Evolutionary conservation across 108 stramenopile genomes (phyloP).

Genomic region (Schizochytrium sp.): DNA sequence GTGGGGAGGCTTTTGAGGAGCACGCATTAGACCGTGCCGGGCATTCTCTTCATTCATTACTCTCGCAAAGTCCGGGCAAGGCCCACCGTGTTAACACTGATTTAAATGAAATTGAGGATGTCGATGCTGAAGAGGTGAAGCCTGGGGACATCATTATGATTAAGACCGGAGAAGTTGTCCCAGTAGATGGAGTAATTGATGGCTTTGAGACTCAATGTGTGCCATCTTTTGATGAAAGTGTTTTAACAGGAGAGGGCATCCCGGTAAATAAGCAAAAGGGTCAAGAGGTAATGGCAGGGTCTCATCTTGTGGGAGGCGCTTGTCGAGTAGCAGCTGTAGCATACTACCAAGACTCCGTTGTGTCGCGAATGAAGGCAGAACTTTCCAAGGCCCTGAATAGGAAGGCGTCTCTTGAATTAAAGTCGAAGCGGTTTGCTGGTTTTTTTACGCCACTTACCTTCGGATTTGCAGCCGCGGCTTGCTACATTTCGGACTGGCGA

Average conservation of each 20-base stretch:
- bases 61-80: neutral
- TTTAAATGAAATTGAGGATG: neutral
- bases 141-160: conserved; percentile 7
- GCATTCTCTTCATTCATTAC: neutral
- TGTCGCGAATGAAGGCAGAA: conserved; percentile 53
- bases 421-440: conserved; percentile 43
- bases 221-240: neutral
- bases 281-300: neutral
- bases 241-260: conserved; percentile 22
- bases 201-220: neutral
- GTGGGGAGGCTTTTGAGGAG: conserved; percentile 55
- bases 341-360: conserved; percentile 4
- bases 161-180: neutral
- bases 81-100: neutral
- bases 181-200: conserved; percentile 10
- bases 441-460: conserved; percentile 45
- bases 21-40: conserved; percentile 51
- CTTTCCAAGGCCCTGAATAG: conserved; percentile 42
- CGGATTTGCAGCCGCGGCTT: neutral
- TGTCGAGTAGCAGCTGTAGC: neutral
- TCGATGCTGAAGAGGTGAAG: neutral
- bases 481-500: neutral
- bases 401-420: conserved; percentile 13
- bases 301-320: neutral
- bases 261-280: conserved; percentile 11